Evolutionary conservation across 139 green algal genomes (phyloP), one percentile per base, ranked within the genome.

Genomic region (Haematococcus lacustris): DNA sequence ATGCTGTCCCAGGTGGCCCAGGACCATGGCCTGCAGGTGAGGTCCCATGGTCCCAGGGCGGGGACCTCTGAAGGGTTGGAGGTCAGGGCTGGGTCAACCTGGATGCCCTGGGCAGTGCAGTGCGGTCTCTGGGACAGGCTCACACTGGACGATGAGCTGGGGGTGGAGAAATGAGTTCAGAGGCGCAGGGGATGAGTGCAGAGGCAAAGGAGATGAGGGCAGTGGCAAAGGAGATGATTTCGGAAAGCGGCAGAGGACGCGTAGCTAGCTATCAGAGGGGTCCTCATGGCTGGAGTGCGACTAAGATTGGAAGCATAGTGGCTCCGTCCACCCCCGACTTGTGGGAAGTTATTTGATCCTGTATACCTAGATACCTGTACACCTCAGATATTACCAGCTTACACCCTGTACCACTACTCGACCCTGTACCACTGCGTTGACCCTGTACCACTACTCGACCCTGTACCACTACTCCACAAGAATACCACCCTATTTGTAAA

Each of bases 1-100:
- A 74, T 81, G 41, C 51, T 94, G 50, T 43, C 76, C 21, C 70
- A 88, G 35, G 51, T 90, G 34, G 80, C 76, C 5, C 73, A 73
- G 23, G 68, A 82, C 28, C 63, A 74, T n/a, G 82, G 80, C 26
- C 75, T 81, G 23, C 50, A 80, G 67, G 83, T 86, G 71, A 53
- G 68, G 37, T 47, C 13, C 23, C 37, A 28, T 47, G 30, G 6
- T 17, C 34, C 23, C 30, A 28, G 32, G 39, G n/a, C 25, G 23
- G 21, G 53, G 53, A 4, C 32, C 23, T 64, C 13, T 37, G 9
- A 33, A 9, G 57, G 43, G 9, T 17, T 53, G 43, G 23, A 26
- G 13, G 30, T 21, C 53, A 34, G 53, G 21, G 53, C 53, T 26
- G 33, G 30, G 21, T 26, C 53, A 9, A 21, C 17, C 23, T 64